These are phyloP conservation scores for Cordyceps fumosorosea DNA, from an alignment of 2,329 filamentous ascomycete genomes.

Conservation along the genomic window DNA sequence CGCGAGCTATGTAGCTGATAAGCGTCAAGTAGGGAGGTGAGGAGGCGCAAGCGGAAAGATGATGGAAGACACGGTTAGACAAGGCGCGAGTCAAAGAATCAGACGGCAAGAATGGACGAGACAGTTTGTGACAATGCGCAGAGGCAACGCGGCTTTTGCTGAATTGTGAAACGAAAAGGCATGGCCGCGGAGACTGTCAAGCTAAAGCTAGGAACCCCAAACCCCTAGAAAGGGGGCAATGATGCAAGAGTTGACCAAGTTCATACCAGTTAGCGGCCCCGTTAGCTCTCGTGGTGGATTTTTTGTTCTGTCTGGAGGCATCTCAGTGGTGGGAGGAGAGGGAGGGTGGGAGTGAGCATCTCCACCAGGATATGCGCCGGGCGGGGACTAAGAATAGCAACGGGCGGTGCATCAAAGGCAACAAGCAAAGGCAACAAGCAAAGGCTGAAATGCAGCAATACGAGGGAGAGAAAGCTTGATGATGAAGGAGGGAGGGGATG, in stretches of 20 bases:
- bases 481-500: background rate
- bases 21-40: background rate
- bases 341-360: background rate
- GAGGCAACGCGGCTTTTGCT: background rate
- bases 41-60: background rate
- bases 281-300: background rate
- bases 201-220: background rate
- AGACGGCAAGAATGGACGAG: background rate
- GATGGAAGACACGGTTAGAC: background rate
- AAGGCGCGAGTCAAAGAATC: background rate
- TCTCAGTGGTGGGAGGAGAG: background rate
- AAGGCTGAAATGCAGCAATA: background rate
- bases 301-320: background rate
- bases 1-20: background rate
- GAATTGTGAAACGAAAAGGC: slow-evolving; percentile 1
- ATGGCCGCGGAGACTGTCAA: background rate
- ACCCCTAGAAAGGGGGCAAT: slow-evolving; percentile 3
- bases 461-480: background rate
- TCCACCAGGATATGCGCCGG: background rate
- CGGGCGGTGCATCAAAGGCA: background rate
- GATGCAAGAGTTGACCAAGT: background rate
- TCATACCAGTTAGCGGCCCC: too few species aligned
- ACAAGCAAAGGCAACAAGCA: background rate
- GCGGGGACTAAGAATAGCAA: background rate
- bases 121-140: background rate